phyloP scores from a whole-genome alignment of 2,329 filamentous ascomycete species.

The Hortaea werneckii region DNA sequence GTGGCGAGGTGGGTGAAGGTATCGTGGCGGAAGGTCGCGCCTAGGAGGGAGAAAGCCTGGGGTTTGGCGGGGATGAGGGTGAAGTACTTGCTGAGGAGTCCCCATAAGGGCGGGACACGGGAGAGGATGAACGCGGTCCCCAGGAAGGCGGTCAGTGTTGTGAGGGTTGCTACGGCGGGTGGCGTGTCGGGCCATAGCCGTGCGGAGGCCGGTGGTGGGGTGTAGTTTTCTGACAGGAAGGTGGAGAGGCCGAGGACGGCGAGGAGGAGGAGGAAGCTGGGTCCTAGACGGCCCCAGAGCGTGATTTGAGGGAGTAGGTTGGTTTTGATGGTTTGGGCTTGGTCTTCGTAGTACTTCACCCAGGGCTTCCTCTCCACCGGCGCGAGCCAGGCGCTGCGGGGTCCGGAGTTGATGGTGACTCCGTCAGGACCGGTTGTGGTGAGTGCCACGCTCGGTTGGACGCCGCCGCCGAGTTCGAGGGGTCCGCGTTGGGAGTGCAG shows the following conservation, averaged over 20 bases:
- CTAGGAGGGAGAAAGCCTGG: constrained; percentile 50
- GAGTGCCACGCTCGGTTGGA: constrained; percentile 15
- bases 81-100: constrained; percentile 58
- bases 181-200: constrained; percentile 52
- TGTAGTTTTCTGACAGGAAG: constrained; percentile 39
- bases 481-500: constrained; percentile 17
- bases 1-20: constrained; percentile 47
- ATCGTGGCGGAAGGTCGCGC: constrained; percentile 61
- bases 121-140: constrained; percentile 47
- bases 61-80: constrained; percentile 56
- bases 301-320: constrained; percentile 22
- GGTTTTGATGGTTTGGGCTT: constrained; percentile 24
- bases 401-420: constrained; percentile 13
- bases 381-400: constrained; percentile 18
- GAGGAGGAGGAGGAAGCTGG: constrained; percentile 32
- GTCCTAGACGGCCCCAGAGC: constrained; percentile 33
- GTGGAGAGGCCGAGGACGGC: constrained; percentile 31
- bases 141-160: constrained; percentile 52
- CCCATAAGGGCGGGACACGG: constrained; percentile 56
- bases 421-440: constrained; percentile 8
- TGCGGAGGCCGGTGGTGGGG: constrained; percentile 37
- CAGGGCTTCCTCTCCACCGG: constrained; percentile 23
- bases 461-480: constrained; percentile 21
- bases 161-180: constrained; percentile 55
- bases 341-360: constrained; percentile 29